Percentiles rank a stretch among this genome's conserved stretches.
Conservation (phyloP, 257 asterid species). For the Solanum sejunctum region DNA sequence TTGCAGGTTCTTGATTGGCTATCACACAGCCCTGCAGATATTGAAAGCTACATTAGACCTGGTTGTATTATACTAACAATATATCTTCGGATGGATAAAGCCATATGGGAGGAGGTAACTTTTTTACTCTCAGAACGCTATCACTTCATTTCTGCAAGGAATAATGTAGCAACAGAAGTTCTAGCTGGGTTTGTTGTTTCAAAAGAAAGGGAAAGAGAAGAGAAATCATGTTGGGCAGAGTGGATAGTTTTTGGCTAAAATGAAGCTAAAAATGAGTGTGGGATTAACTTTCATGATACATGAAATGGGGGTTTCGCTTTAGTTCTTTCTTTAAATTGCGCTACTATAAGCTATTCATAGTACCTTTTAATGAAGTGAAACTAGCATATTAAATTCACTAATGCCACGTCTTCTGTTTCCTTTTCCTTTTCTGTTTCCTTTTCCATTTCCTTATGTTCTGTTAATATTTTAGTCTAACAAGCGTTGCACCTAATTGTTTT, state of each 20-base stretch:
- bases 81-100: conserved; percentile 65
- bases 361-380: not conserved
- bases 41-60: conserved; percentile 94
- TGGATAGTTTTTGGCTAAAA: conserved; percentile 51
- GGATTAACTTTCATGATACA: not conserved
- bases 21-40: conserved; percentile 76
- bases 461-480: not conserved
- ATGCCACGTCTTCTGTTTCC: not conserved
- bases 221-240: not conserved
- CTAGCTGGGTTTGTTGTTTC: not conserved
- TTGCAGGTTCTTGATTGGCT: conserved; percentile 81
- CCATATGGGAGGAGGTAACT: conserved; percentile 70
- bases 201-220: not conserved
- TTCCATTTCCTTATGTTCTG: not conserved
- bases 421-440: not conserved
- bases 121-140: conserved; percentile 13
- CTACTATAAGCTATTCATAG: not conserved
- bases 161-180: not conserved
- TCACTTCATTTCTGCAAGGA: not conserved
- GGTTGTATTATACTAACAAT: conserved; percentile 74
- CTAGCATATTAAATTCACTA: not conserved
- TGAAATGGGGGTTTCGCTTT: not conserved
- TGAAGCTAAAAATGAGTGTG: conserved; percentile 9
- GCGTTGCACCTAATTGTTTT: not conserved
- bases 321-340: not conserved